These are phyloP conservation scores for Kazachstania taianensis DNA, from an alignment of 805 yeast species.

Conservation along the genomic window DNA sequence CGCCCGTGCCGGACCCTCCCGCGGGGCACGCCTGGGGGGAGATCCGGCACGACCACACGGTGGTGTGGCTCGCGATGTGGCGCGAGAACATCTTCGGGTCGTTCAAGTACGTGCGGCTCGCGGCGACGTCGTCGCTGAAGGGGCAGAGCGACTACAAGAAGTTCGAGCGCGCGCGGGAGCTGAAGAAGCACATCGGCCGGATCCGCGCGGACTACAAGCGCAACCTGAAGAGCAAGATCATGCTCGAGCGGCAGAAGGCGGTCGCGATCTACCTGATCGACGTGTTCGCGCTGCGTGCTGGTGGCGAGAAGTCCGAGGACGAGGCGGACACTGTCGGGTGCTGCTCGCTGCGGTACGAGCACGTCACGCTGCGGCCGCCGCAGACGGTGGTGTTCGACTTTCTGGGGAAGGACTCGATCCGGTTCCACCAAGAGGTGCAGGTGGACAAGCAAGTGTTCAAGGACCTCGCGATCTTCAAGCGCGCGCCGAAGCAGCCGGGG, in stretches of 20 bases:
- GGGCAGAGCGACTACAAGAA: conserved; percentile 87
- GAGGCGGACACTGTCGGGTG: conserved; percentile 98
- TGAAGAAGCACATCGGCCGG: conserved; percentile 58
- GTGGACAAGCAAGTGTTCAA: conserved; percentile 90
- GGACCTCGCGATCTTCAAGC: conserved; percentile 76
- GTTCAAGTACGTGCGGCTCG: conserved; percentile 81
- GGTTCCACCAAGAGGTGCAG: conserved; percentile 85
- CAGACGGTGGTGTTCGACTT: conserved; percentile 81
- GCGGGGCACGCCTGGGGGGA: conserved; percentile 88
- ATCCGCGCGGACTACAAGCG: conserved; percentile 68
- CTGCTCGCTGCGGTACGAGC: conserved; percentile 87
- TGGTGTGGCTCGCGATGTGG: conserved; percentile 97
- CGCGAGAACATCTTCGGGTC: conserved; percentile 80
- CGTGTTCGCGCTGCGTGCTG: conserved; percentile 90
- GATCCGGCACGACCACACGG: conserved; percentile 76
- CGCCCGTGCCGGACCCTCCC: conserved; percentile 72
- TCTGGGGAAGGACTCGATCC: conserved; percentile 89
- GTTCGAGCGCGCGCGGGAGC: conserved; percentile 86
- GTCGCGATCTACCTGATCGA: conserved; percentile 90
- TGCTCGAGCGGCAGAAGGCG: conserved; percentile 86
- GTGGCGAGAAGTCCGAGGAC: conserved; percentile 94
- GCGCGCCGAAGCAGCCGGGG: conserved; percentile 81
- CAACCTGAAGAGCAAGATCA: conserved; percentile 60
- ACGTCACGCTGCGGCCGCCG: conserved; percentile 77
- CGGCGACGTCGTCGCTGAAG: conserved; percentile 81